Conservation (phyloP, 2,329 filamentous ascomycete species). For the Cytospora piceae region DNA sequence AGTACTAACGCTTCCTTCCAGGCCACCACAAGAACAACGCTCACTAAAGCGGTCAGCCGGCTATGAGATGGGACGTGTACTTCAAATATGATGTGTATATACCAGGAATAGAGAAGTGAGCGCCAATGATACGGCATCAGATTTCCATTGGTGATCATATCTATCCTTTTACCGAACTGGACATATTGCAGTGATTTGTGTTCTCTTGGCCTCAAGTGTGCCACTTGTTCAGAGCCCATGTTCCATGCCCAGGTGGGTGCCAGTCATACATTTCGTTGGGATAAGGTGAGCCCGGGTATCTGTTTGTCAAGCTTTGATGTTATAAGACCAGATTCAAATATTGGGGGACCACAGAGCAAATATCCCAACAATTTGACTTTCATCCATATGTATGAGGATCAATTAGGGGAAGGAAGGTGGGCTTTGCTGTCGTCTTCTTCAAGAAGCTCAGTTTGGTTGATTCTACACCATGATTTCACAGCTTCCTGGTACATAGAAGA, state of each 20-base stretch:
- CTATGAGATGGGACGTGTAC: slow-evolving; percentile 24
- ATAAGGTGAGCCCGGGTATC: neutral
- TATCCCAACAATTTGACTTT: neutral
- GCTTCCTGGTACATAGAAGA: no score
- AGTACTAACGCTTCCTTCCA: slow-evolving; percentile 43
- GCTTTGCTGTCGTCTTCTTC: no score
- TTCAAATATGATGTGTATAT: slow-evolving; percentile 25
- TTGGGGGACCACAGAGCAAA: neutral
- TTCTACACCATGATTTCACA: neutral
- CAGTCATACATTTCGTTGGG: neutral
- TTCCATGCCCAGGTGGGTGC: neutral
- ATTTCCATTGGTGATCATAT: slow-evolving; percentile 19
- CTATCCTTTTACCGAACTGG: neutral
- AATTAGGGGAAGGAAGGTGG: no score
- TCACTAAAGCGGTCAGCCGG: slow-evolving; percentile 65
- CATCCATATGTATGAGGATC: neutral
- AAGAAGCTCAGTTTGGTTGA: no score
- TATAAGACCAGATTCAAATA: neutral
- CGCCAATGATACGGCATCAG: slow-evolving; percentile 11
- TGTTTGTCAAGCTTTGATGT: neutral
- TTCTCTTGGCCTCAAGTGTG: neutral
- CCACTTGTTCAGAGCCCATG: neutral
- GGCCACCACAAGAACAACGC: slow-evolving; percentile 99
- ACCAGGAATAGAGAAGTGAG: slow-evolving; percentile 27
- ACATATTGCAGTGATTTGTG: neutral